Base-by-base conservation (phyloP, 768 basidiomycete species). In the Dendrothele bispora region DNA sequence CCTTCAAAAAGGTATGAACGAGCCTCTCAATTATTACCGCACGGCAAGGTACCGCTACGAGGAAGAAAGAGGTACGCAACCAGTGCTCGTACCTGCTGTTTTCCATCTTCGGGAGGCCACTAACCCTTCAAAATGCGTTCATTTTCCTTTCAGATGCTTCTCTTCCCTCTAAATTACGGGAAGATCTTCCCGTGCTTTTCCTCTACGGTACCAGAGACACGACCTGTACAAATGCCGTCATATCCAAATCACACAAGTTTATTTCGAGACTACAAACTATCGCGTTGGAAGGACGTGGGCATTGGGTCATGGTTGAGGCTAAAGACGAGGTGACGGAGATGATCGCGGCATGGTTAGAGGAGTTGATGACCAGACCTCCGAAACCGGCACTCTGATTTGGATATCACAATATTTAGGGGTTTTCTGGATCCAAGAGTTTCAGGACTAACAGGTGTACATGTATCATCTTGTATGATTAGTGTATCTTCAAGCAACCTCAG, bases 1-100 rank as follows among this genome's bases (percentile, higher is more conserved):
- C 47, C 72, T 80, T 17, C 53, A 64, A 21, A 68, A 73, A 15
- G 69, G 69, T 20, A 81, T 91, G 80, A 70, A 72, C 17, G 87
- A 86, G 2, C 86, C 88, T 3, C 62, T 89, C n/a, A 86, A 85
- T 48, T 91, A 88, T 60, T 91, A 90, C 53, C 78, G 87, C 26
- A 88, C 85, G 2, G 61, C 69, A 11, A 72, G 73, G 50, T 49
- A 70, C 49, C 77, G 86, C n/a, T 78, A 77, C 58, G 79, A 88
- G 15, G 89, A 91, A 62, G 86, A 90, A 56, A 55, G 54, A 37
- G 70, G 74, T 77, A 55, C 12, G 56, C 46, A 3, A 20, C 21
- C 17, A 34, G n/a, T n/a, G n/a, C n/a, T n/a, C n/a, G n/a, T n/a
- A n/a, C 22, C 21, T 20, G 18, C 20, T 45, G 26, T 38, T 15